Conservation (phyloP, 352 stramenopile species). For the Phytophthora europaea region DNA sequence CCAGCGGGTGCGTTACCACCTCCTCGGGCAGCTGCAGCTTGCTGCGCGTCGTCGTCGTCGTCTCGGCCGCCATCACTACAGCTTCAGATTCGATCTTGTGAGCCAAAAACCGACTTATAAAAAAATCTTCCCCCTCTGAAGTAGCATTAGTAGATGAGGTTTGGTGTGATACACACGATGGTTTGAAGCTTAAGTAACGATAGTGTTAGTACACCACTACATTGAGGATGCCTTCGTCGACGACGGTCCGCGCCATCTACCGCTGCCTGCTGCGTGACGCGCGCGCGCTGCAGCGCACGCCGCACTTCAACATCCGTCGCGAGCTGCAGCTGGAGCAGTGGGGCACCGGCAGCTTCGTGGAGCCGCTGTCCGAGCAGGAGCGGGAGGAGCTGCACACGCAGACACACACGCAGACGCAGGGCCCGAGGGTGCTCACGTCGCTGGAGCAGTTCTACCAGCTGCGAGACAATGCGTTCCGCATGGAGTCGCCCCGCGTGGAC, state of each 20-base stretch:
- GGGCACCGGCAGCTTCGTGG: conserved; percentile 63
- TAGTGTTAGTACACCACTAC: not conserved
- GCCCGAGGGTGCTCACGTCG: conserved; percentile 40
- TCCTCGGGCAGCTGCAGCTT: conserved; percentile 83
- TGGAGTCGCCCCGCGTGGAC: conserved; percentile 38
- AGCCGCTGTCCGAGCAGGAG: conserved; percentile 23
- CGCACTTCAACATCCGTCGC: conserved; percentile 71
- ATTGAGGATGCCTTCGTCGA: conserved; percentile 44
- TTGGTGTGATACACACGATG: conserved; percentile 9
- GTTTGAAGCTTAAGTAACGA: conserved; percentile 1
- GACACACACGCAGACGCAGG: conserved; percentile 4
- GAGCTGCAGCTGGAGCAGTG: conserved; percentile 70
- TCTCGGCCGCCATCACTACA: conserved; percentile 23
- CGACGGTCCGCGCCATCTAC: conserved; percentile 69
- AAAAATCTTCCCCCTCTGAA: conserved; percentile 42
- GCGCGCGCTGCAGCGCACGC: conserved; percentile 57
- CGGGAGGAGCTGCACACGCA: conserved; percentile 14
- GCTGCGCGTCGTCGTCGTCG: conserved; percentile 17
- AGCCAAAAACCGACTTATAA: not conserved
- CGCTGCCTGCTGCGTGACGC: conserved; percentile 75
- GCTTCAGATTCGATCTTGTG: conserved; percentile 5
- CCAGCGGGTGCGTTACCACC: conserved; percentile 98
- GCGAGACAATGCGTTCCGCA: conserved; percentile 49
- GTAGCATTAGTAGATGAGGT: conserved; percentile 2
- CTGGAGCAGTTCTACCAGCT: conserved; percentile 58